phyloP scores from a whole-genome alignment of 306 rosid species.

The Sphenostylis stenocarpa region DNA sequence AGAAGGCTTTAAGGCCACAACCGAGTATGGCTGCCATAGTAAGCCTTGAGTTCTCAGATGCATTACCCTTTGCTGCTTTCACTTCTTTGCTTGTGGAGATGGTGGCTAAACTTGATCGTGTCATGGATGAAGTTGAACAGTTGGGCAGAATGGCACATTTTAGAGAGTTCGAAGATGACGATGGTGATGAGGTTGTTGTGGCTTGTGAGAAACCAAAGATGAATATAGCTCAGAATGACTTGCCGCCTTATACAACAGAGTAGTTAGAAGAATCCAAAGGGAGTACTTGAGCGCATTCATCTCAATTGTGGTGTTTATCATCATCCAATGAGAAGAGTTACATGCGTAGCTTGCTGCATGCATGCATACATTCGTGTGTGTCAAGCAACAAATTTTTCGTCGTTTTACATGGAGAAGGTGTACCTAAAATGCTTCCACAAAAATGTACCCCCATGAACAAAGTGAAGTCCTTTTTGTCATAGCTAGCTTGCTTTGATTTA shows the following conservation, averaged over 20 bases:
- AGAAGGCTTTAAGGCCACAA: slow-evolving; percentile 66
- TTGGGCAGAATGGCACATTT: slow-evolving; percentile 70
- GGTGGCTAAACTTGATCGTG: slow-evolving; percentile 77
- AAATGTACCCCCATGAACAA: background rate
- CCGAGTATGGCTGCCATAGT: slow-evolving; percentile 57
- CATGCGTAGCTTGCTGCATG: background rate
- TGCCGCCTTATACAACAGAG: slow-evolving; percentile 50
- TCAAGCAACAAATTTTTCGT: background rate
- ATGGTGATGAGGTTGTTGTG: slow-evolving; percentile 49
- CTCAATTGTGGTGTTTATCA: background rate
- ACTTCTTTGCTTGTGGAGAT: slow-evolving; percentile 76
- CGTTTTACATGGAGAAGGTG: background rate
- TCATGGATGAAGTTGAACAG: slow-evolving; percentile 68
- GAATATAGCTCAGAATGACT: slow-evolving; percentile 11
- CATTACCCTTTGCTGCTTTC: slow-evolving; percentile 83
- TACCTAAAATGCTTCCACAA: background rate
- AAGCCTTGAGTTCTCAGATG: slow-evolving; percentile 80
- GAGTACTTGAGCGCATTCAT: background rate
- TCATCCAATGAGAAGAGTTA: background rate
- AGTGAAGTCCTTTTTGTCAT: background rate
- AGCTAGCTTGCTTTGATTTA: too few relatives aligned
- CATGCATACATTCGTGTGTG: background rate
- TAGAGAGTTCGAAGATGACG: slow-evolving; percentile 47
- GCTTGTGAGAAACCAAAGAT: slow-evolving; percentile 47
- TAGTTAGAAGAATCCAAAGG: slow-evolving; percentile 7